phyloP scores from a whole-genome alignment of 2,329 filamentous ascomycete genomes.

The Neofusicoccum umdonicola region DNA sequence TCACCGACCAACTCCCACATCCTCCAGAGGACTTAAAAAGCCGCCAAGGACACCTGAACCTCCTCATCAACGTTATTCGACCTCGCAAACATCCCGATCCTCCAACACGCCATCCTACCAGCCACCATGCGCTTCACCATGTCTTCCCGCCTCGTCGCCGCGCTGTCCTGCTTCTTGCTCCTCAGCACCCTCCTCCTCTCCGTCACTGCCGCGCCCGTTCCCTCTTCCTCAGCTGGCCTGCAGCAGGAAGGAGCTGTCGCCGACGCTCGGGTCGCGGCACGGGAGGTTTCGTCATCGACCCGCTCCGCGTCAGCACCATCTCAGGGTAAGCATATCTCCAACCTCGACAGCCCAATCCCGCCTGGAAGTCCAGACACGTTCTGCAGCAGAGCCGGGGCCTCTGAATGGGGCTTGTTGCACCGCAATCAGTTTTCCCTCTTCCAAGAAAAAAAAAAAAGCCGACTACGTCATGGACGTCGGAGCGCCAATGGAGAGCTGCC shows the following conservation, averaged over 20 bases:
- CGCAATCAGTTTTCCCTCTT: no score
- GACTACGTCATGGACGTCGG: neutral
- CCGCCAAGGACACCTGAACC: neutral
- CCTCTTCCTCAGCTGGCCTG: neutral
- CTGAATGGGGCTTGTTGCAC: no score
- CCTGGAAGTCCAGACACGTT: neutral
- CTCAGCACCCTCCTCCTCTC: neutral
- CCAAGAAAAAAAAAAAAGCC: no score
- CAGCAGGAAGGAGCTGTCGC: neutral
- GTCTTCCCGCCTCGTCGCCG: neutral
- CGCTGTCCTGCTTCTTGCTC: neutral
- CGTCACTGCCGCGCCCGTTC: conserved; percentile 1
- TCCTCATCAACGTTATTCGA: neutral
- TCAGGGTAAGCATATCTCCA: neutral
- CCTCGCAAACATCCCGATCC: neutral
- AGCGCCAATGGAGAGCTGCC: neutral
- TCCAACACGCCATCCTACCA: neutral
- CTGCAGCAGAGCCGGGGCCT: neutral
- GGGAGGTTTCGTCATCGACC: conserved; percentile 7
- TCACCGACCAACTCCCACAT: neutral
- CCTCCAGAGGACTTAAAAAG: neutral
- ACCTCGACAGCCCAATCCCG: no score
- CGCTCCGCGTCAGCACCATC: neutral
- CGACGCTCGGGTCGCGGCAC: conserved; percentile 8
- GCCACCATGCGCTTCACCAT: neutral